Conservation (phyloP, 257 asterid genomes). For the Asclepias syriaca region DNA sequence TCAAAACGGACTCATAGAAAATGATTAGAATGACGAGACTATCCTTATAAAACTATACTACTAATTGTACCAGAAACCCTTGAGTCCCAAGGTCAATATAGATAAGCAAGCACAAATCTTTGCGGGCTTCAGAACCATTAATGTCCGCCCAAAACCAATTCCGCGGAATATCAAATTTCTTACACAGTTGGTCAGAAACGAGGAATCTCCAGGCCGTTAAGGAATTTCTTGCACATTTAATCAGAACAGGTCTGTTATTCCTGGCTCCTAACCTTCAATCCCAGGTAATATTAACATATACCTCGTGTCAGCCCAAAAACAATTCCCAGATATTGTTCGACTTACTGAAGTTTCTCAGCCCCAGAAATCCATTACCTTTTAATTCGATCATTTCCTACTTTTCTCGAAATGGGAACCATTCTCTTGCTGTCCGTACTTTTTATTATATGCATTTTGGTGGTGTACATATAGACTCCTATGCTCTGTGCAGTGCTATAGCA, state of each 20-base stretch:
- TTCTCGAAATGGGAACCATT: conserved; percentile 46
- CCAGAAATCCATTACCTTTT: conserved; percentile 55
- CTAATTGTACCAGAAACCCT: neutral
- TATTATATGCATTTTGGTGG: conserved; percentile 56
- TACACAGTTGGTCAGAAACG: conserved; percentile 42
- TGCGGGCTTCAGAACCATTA: neutral
- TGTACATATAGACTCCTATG: conserved; percentile 55
- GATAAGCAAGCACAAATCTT: neutral
- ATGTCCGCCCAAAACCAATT: conserved; percentile 15
- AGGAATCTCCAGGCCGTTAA: conserved; percentile 43
- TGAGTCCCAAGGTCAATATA: neutral
- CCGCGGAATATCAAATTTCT: conserved; percentile 28
- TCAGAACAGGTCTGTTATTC: conserved; percentile 45
- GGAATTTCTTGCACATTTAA: conserved; percentile 41
- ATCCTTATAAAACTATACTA: neutral
- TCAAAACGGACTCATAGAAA: neutral
- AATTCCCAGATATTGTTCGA: conserved; percentile 26
- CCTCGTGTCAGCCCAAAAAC: conserved; percentile 19
- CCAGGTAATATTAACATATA: conserved; percentile 41
- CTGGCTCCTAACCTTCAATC: conserved; percentile 59
- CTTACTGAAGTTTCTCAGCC: conserved; percentile 47
- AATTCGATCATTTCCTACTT: conserved; percentile 68
- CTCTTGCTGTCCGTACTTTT: conserved; percentile 48
- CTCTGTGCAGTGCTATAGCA: conserved; percentile 21
- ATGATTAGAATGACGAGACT: neutral